phyloP scores from a whole-genome alignment of 176 grass and related monocot species.

The Musa acuminata region DNA sequence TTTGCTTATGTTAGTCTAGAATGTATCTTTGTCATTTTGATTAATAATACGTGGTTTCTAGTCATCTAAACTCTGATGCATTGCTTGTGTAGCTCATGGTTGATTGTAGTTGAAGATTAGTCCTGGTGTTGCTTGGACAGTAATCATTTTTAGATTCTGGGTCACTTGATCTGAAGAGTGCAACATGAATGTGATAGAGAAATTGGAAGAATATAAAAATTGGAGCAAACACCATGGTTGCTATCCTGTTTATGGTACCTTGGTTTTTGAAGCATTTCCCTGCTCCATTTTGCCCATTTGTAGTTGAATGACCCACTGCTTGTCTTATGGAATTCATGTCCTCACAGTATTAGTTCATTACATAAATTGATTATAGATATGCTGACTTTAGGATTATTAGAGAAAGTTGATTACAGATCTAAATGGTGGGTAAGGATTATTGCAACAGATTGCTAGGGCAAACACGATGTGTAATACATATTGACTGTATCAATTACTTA shows the following conservation, averaged over 20 bases:
- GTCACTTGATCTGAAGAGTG: neutral
- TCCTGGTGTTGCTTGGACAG: neutral
- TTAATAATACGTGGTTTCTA: too few species aligned
- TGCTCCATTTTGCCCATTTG: neutral
- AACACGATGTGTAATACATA: neutral
- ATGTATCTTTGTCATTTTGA: neutral
- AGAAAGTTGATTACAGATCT: neutral
- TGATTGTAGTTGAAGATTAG: neutral
- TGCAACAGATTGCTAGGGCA: neutral
- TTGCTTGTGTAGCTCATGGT: too few species aligned
- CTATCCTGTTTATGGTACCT: neutral
- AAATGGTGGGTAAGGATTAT: neutral
- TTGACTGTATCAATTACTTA: neutral
- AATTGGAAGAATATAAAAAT: neutral
- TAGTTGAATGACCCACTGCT: neutral
- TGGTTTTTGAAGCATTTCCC: neutral
- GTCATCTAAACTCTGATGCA: too few species aligned
- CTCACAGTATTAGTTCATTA: too few species aligned
- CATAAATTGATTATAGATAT: too few species aligned
- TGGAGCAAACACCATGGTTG: neutral
- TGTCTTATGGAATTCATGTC: neutral
- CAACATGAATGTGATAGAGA: neutral
- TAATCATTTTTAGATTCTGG: neutral
- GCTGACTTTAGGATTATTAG: neutral
- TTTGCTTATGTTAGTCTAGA: neutral